A percentile compares a stretch with the other conserved stretches of the same genome.
These are phyloP conservation scores for Begonia peltatifolia DNA, from an alignment of 306 rosid species.

Conservation along the genomic window DNA sequence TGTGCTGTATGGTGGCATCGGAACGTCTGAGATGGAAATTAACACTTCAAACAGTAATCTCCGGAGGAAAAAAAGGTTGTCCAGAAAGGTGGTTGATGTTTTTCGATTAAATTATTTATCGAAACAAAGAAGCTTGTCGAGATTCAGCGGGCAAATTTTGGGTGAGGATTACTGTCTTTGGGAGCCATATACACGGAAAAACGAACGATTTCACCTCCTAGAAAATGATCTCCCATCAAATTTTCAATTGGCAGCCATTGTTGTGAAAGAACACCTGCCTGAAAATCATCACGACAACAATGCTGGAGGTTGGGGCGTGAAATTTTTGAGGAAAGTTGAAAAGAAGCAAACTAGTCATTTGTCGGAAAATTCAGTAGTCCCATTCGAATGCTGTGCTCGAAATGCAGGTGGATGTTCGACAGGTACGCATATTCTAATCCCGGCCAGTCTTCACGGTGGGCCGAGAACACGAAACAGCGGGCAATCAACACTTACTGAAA, in stretches of 20 bases:
- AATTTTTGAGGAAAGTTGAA: constrained; percentile 61
- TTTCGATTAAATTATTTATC: constrained; percentile 42
- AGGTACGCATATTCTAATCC: constrained; percentile 59
- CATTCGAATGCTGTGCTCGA: constrained; percentile 29
- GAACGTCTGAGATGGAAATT: constrained; percentile 28
- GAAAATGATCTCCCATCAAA: constrained; percentile 45
- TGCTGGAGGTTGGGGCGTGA: constrained; percentile 93
- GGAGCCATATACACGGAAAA: constrained; percentile 25
- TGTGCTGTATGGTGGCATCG: constrained; percentile 43
- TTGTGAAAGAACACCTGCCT: constrained; percentile 55
- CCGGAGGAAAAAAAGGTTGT: constrained; percentile 48
- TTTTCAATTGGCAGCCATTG: constrained; percentile 72
- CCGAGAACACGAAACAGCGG: constrained; percentile 66
- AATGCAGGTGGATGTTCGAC: constrained; percentile 39
- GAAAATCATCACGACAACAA: constrained; percentile 18
- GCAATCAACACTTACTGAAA: constrained; percentile 68
- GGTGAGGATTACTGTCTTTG: constrained; percentile 27
- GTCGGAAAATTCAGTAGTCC: constrained; percentile 7
- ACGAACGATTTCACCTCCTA: constrained; percentile 13
- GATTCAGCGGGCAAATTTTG: constrained; percentile 22
- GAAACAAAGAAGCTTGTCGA: constrained; percentile 41
- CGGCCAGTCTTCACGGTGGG: constrained; percentile 88
- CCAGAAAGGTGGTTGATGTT: constrained; percentile 51
- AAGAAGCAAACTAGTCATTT: constrained; percentile 20
- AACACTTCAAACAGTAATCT: constrained; percentile 26